These are phyloP conservation scores for Dioscorea alata DNA, from an alignment of 106 monocot genomes.

Conservation along the genomic window DNA sequence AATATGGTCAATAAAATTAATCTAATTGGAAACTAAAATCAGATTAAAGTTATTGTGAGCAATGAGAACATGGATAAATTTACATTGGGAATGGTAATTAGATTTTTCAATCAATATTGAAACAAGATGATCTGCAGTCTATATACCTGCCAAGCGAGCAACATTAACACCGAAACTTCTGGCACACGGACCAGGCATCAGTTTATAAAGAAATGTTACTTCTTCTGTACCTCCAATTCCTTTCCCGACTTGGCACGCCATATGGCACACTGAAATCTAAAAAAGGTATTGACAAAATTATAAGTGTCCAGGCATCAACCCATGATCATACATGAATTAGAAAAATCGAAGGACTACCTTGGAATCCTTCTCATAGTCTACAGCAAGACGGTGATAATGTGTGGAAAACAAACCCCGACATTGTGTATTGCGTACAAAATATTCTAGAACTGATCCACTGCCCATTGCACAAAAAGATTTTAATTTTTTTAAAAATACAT, in stretches of 20 bases:
- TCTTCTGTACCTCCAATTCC: slow-evolving; percentile 60
- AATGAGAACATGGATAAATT: background rate
- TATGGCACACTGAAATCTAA: slow-evolving; percentile 76
- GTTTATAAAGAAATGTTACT: slow-evolving; percentile 82
- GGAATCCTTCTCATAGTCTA: slow-evolving; percentile 51
- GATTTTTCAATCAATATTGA: background rate
- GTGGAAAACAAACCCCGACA: slow-evolving; percentile 96
- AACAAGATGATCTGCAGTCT: background rate
- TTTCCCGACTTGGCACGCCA: slow-evolving; percentile 81
- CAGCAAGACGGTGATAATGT: slow-evolving; percentile 79
- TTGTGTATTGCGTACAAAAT: slow-evolving; percentile 44
- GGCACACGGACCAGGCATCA: slow-evolving; percentile 79
- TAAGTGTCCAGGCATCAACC: too few species aligned
- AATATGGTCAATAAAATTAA: background rate
- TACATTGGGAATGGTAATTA: background rate
- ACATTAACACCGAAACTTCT: slow-evolving; percentile 99
- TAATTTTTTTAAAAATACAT: background rate
- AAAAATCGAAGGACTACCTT: slow-evolving; percentile 29
- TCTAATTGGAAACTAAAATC: background rate
- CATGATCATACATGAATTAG: too few species aligned
- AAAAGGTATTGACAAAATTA: background rate
- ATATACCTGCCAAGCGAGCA: slow-evolving; percentile 85
- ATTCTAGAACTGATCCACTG: slow-evolving; percentile 76
- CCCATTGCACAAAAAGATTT: background rate
- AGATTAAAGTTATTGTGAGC: background rate